phyloP scores from a whole-genome alignment of 495 filamentous ascomycete genomes.

The Aspergillus sparsus region DNA sequence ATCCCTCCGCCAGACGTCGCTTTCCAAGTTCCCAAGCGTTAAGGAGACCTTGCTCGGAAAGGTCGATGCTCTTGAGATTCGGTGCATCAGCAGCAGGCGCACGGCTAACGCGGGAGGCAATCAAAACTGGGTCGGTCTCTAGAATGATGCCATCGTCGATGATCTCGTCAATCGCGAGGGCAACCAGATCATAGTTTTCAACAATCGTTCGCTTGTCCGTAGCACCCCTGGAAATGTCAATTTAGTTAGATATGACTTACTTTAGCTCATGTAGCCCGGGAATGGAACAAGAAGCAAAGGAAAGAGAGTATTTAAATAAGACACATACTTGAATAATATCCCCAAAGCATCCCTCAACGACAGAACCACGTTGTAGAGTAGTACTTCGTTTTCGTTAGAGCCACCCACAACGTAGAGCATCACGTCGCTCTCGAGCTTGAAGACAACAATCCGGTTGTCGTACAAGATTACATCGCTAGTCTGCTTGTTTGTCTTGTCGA shows the following conservation, averaged over 20 bases:
- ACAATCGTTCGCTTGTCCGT: slow-evolving; percentile 97
- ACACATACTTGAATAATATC: slow-evolving; percentile 83
- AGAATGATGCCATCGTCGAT: slow-evolving; percentile 96
- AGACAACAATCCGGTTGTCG: slow-evolving; percentile 91
- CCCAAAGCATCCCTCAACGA: slow-evolving; percentile 86
- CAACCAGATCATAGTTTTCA: slow-evolving; percentile 95
- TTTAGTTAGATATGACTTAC: slow-evolving; percentile 14
- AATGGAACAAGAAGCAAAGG: not conserved
- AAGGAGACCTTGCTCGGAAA: slow-evolving; percentile 92
- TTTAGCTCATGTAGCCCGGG: not conserved
- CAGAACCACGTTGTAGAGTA: slow-evolving; percentile 90
- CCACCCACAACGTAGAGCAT: slow-evolving; percentile 95
- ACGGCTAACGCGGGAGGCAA: slow-evolving; percentile 85
- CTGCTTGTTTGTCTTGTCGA: slow-evolving; percentile 96
- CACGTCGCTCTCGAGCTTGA: slow-evolving; percentile 96
- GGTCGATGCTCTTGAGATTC: slow-evolving; percentile 87
- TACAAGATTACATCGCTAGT: slow-evolving; percentile 94
- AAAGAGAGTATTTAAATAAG: not conserved
- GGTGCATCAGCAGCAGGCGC: slow-evolving; percentile 89
- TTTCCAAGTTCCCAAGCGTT: slow-evolving; percentile 96
- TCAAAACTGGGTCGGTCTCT: slow-evolving; percentile 91
- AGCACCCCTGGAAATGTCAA: slow-evolving; percentile 63
- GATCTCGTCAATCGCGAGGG: slow-evolving; percentile 92
- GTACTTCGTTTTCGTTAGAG: slow-evolving; percentile 92
- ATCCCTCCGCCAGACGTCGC: slow-evolving; percentile 82